Conservation (phyloP, 371 early-diverging fungal genomes). For the Haplosporangium sp. region DNA sequence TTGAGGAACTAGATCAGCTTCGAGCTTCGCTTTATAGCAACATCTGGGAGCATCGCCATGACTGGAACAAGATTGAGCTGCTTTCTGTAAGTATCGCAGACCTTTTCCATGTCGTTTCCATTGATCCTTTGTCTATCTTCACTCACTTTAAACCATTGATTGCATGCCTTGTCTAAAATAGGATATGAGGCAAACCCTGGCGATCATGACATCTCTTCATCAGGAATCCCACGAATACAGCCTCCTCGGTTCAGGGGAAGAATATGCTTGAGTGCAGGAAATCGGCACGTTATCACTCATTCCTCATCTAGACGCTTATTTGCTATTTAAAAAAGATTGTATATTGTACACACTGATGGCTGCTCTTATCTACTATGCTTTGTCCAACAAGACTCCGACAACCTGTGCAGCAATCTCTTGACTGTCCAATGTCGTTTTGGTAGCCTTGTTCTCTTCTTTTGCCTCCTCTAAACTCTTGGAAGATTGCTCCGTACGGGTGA, state of each 20-base stretch:
- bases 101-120: too few species aligned
- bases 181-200: conserved; percentile 32
- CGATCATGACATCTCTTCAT: conserved; percentile 16
- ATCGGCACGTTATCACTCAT: too few species aligned
- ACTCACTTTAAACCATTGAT: background rate
- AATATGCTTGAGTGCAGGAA: background rate
- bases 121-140: background rate
- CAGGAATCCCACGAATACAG: conserved; percentile 5
- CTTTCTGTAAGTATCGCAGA: conserved; percentile 17
- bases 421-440: background rate
- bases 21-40: conserved; percentile 38
- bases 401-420: conserved; percentile 1
- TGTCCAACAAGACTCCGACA: background rate
- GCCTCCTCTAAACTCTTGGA: background rate
- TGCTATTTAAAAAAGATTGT: background rate
- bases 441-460: background rate
- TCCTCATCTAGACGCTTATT: too few species aligned
- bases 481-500: conserved; percentile 13
- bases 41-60: conserved; percentile 44
- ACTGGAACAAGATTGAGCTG: conserved; percentile 30
- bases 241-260: background rate
- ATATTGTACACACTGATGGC: background rate
- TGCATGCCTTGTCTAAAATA: background rate
- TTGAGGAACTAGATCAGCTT: conserved; percentile 51
- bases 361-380: background rate